Evolutionary conservation across 345 rosid species (phyloP).

Genomic region (Eucalyptus fibrosa): DNA sequence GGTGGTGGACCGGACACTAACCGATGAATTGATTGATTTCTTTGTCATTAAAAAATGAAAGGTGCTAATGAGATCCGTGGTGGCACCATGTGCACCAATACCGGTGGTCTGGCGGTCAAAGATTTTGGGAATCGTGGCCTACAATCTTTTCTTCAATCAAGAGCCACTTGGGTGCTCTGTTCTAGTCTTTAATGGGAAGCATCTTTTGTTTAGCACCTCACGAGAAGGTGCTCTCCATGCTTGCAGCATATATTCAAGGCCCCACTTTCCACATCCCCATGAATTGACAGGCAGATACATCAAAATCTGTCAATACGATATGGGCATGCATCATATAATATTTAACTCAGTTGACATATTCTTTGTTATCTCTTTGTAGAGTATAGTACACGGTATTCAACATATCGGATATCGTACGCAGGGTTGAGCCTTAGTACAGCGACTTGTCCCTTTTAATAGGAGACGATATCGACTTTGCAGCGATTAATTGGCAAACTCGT

Average conservation of each 20-base stretch:
- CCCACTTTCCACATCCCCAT: neutral
- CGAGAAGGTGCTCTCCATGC: neutral
- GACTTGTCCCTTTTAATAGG: neutral
- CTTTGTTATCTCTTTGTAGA: neutral
- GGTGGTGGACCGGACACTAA: neutral
- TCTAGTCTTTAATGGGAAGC: neutral
- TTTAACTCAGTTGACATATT: neutral
- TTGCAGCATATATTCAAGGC: neutral
- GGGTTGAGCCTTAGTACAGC: neutral
- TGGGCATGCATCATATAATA: neutral
- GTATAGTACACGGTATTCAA: neutral
- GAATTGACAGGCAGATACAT: neutral
- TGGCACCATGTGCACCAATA: neutral
- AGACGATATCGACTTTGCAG: neutral
- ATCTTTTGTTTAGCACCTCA: neutral
- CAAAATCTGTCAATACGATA: neutral
- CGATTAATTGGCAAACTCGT: neutral
- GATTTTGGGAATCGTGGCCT: neutral
- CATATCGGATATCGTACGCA: neutral
- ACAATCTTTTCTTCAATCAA: neutral
- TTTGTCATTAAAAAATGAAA: neutral
- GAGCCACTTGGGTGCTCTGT: neutral
- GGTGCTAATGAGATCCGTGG: neutral
- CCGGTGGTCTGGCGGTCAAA: neutral
- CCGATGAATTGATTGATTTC: neutral